Base-by-base conservation (phyloP, 768 basidiomycete genomes). In the Phanerochaete sordida region DNA sequence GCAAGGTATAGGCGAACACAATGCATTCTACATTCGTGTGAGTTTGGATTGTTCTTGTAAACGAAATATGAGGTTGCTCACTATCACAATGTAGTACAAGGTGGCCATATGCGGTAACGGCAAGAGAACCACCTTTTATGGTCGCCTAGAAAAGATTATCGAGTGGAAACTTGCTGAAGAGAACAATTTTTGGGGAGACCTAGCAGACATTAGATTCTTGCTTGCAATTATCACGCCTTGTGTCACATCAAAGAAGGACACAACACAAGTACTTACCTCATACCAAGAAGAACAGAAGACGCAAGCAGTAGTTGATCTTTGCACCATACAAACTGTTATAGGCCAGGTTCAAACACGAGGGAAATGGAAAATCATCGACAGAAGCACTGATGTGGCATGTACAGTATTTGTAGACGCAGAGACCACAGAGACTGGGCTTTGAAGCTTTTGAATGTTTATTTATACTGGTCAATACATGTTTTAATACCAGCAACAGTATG, bases 371-470 rank as follows among this genome's bases (percentile, higher is more conserved):
- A 57, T 57, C 24, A 57, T 57, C 48, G 43, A 57, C 26, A 7
- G 56, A 6, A 57, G 56, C 45, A 48, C 6, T 57, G 43, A 35
- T 24, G 7, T 47, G 5, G 56, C 56, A 5, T 6, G 44, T 5
- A 57, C 56, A 6, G 45, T 57, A 28, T 57, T 57, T 57, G 45
- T 57, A 27, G 56, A 45, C n/a, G n/a, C n/a, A n/a, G n/a, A n/a
- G n/a, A n/a, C n/a, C n/a, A n/a, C n/a, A n/a, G n/a, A n/a, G n/a
- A n/a, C n/a, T n/a, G n/a, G n/a, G n/a, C n/a, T n/a, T n/a, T n/a
- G n/a, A n/a, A n/a, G n/a, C n/a, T n/a, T n/a, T n/a, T n/a, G n/a
- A n/a, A n/a, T n/a, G n/a, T n/a, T n/a, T n/a, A n/a, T n/a, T n/a
- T n/a, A n/a, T n/a, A n/a, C n/a, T n/a, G n/a, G n/a, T n/a, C n/a